Evolutionary conservation across 345 rosid genomes (phyloP).

Genomic region (Syzygium aqueum): DNA sequence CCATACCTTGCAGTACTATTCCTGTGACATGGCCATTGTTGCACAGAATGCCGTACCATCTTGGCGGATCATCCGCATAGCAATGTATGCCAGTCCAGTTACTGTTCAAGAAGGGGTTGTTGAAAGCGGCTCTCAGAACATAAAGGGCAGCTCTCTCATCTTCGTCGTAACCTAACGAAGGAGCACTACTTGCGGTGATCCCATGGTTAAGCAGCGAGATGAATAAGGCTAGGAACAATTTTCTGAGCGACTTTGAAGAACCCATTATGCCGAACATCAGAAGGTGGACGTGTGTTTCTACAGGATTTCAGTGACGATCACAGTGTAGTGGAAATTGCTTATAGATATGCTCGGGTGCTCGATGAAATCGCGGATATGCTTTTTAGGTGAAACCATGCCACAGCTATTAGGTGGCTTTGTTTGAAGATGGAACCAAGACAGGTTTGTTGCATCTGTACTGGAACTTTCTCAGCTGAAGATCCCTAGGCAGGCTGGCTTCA

Average conservation of each 20-base stretch:
- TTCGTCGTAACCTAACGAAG: neutral
- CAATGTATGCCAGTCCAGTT: constrained; percentile 45
- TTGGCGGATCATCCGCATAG: constrained; percentile 5
- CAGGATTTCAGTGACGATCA: neutral
- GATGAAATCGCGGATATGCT: constrained; percentile 8
- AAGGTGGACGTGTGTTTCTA: neutral
- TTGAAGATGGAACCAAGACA: constrained; percentile 18
- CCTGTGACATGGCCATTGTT: constrained; percentile 15
- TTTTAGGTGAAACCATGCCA: neutral
- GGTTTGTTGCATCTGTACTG: neutral
- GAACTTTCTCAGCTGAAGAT: constrained; percentile 13
- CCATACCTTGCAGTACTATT: constrained; percentile 21
- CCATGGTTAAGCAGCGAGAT: neutral
- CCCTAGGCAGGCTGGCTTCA: neutral
- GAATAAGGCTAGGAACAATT: neutral
- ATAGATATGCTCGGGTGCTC: neutral
- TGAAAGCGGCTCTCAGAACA: constrained; percentile 25
- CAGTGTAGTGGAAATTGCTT: neutral
- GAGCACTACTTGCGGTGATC: neutral
- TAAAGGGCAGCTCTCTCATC: constrained; percentile 25
- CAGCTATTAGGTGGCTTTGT: constrained; percentile 8
- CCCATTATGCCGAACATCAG: constrained; percentile 4
- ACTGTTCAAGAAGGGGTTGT: constrained; percentile 18
- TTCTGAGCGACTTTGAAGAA: neutral
- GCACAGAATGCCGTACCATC: constrained; percentile 35